Percentiles rank a stretch among this genome's conserved stretches.
Evolutionary conservation across 176 grass and related monocot species (phyloP).

Genomic region (Aegilops speltoides): DNA sequence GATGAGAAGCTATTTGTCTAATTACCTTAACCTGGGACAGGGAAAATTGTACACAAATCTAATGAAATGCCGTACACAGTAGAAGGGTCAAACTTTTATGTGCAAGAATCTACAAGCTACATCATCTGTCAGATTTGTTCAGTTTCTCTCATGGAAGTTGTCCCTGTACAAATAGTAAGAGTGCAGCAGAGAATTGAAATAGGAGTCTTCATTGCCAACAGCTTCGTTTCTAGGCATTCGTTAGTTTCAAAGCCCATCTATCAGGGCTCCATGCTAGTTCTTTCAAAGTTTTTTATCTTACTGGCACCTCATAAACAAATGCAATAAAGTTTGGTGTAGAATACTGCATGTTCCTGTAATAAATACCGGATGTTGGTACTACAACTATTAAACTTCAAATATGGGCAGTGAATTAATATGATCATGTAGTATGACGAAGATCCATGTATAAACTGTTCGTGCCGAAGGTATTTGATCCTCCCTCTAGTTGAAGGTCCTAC

Average conservation of each 20-base stretch:
- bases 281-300: neutral
- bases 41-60: neutral
- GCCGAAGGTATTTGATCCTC: neutral
- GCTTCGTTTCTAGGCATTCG: conserved; percentile 8
- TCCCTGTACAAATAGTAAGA: neutral
- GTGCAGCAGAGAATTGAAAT: neutral
- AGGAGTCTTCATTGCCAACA: neutral
- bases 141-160: neutral
- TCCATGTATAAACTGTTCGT: neutral
- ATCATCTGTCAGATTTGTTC: neutral
- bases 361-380: neutral
- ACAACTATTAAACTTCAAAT: neutral
- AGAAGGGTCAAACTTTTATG: neutral
- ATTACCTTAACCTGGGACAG: neutral
- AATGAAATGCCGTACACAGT: neutral
- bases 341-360: neutral
- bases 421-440: neutral
- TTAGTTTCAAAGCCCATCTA: neutral
- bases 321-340: neutral
- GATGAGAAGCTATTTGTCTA: neutral
- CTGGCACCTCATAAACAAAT: neutral
- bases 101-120: neutral
- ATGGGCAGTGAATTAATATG: neutral
- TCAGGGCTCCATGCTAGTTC: neutral
- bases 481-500: neutral